Evolutionary conservation across 768 basidiomycete species (phyloP).

Genomic region (Pholiota conissans): DNA sequence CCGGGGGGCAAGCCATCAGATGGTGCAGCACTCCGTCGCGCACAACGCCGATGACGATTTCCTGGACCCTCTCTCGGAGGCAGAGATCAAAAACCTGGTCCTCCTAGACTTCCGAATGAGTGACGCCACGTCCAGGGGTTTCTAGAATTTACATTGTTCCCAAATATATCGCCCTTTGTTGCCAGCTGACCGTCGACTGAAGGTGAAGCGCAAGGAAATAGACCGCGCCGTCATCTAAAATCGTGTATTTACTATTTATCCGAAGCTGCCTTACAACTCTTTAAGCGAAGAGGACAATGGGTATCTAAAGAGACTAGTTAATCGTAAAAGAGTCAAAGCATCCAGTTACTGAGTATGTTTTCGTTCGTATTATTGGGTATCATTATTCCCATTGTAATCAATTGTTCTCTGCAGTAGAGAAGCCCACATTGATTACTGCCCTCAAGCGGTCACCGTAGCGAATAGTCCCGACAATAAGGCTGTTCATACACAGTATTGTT

Average conservation of each 20-base stretch:
- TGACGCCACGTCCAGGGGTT: neutral
- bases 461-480: conserved; percentile 53
- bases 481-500: conserved; percentile 21
- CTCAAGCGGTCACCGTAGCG: conserved; percentile 58
- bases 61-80: neutral
- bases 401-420: conserved; percentile 41
- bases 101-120: neutral
- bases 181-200: no score
- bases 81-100: neutral
- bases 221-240: no score
- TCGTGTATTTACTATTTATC: no score
- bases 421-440: conserved; percentile 57
- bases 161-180: no score
- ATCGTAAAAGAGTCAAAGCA: neutral
- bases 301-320: neutral
- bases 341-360: neutral
- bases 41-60: neutral
- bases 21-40: neutral
- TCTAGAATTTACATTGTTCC: neutral
- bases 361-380: neutral
- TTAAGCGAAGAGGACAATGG: neutral
- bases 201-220: no score
- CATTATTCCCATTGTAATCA: conserved; percentile 11
- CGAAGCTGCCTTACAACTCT: no score
- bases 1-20: neutral